Evolutionary conservation across 2,329 filamentous ascomycete genomes (phyloP).

Genomic region (Fusarium mangiferae): DNA sequence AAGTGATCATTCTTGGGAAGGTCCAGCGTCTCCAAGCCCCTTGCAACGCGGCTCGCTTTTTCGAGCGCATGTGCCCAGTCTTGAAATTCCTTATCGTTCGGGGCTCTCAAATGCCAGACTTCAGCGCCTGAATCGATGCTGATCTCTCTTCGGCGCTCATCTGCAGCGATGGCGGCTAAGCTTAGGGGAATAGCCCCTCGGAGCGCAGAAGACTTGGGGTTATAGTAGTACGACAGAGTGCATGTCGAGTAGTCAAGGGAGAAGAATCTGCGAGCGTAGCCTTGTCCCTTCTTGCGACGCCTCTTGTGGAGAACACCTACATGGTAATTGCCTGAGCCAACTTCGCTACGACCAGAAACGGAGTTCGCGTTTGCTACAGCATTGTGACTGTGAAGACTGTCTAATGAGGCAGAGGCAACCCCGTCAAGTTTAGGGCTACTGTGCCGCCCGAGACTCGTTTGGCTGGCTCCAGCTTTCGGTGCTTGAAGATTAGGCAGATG

Average conservation of each 20-base stretch:
- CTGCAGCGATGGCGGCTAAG: constrained; percentile 88
- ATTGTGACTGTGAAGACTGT: constrained; percentile 68
- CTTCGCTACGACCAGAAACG: constrained; percentile 64
- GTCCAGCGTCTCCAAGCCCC: constrained; percentile 58
- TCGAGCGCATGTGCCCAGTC: constrained; percentile 90
- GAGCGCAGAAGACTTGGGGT: constrained; percentile 90
- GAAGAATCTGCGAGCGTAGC: constrained; percentile 93
- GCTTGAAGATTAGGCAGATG: constrained; percentile 71
- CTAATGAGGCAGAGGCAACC: constrained; percentile 64
- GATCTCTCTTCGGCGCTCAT: constrained; percentile 89
- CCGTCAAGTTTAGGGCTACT: constrained; percentile 58
- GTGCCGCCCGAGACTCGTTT: constrained; percentile 63
- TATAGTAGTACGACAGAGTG: constrained; percentile 96
- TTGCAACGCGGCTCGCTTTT: constrained; percentile 75
- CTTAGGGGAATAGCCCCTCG: constrained; percentile 93
- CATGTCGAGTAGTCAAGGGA: constrained; percentile 94
- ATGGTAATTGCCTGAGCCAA: constrained; percentile 69
- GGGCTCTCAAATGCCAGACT: constrained; percentile 92
- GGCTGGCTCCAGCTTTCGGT: constrained; percentile 53
- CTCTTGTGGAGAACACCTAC: constrained; percentile 90
- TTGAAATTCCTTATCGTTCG: constrained; percentile 84
- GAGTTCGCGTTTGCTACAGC: constrained; percentile 58
- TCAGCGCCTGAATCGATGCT: constrained; percentile 97
- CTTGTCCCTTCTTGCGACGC: constrained; percentile 91
- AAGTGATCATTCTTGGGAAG: constrained; percentile 42